A percentile compares a stretch with the other conserved stretches of the same genome.
Conservation (phyloP, 2,329 filamentous ascomycete genomes). For the Scedosporium apiospermum region DNA sequence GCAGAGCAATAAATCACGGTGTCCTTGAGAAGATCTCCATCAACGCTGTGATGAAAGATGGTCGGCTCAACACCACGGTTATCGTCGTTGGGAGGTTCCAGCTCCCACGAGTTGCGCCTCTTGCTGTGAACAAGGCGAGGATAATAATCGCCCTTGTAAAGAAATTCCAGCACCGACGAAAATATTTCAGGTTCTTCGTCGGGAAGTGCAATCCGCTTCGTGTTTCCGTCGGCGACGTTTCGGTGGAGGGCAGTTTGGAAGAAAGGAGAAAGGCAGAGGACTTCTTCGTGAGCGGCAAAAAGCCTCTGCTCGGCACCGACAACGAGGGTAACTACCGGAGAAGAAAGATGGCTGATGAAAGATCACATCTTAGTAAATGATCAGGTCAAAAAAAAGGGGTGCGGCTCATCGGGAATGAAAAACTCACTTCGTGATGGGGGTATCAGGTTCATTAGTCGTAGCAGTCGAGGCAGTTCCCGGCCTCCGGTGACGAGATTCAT, state of each 20-base stretch:
- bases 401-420: neutral
- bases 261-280: slow-evolving; percentile 76
- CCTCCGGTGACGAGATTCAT: slow-evolving; percentile 3
- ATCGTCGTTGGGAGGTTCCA: slow-evolving; percentile 43
- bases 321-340: slow-evolving; percentile 57
- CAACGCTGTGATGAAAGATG: slow-evolving; percentile 65
- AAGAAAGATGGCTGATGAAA: slow-evolving; percentile 52
- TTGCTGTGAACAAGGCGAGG: slow-evolving; percentile 82
- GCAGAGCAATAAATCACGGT: slow-evolving; percentile 92
- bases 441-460: slow-evolving; percentile 5
- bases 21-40: slow-evolving; percentile 75
- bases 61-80: slow-evolving; percentile 47
- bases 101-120: slow-evolving; percentile 77
- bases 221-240: slow-evolving; percentile 62
- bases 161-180: slow-evolving; percentile 87
- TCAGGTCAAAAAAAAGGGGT: neutral
- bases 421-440: slow-evolving; percentile 3
- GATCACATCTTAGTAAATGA: slow-evolving; percentile 10
- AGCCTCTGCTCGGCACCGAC: slow-evolving; percentile 78
- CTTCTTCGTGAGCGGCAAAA: slow-evolving; percentile 92
- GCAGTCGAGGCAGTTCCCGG: neutral
- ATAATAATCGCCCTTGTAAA: slow-evolving; percentile 96
- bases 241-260: slow-evolving; percentile 65
- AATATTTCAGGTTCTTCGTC: slow-evolving; percentile 85
- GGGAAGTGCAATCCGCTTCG: slow-evolving; percentile 65